Evolutionary conservation across 805 yeast genomes (phyloP), one percentile per base, ranked within the genome.

Genomic region (Maudiozyma barnettii): DNA sequence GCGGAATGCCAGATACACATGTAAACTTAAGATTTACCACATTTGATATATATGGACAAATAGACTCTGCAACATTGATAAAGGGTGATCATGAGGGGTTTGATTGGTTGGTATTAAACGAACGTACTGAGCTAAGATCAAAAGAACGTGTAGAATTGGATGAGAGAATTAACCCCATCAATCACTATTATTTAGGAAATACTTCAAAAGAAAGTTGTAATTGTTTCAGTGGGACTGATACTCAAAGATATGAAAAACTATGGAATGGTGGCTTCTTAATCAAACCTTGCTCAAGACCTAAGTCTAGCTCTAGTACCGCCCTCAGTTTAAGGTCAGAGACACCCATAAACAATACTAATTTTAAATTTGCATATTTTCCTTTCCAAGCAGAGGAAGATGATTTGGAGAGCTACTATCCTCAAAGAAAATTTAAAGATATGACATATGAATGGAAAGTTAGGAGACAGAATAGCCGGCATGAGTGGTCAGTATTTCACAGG

Each of bases 11-110:
- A 5, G 39, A 16, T 13, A 16, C 14, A 13, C 33, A 10, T 18
- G 21, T 40, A 26, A 19, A 44, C 12, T 39, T 59, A 6, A 44
- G 57, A 16, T 60, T 56, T 41, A 55, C 62, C 8, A 30, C 59
- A 5, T 60, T 56, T 43, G 57, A 58, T 35, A 38, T 26, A 4
- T 46, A 45, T 14, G 54, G 51, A 18, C 13, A 18, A 6, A 19
- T 36, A 8, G 22, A 36, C 19, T 19, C 22, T 36, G 39, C 22
- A 36, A 18, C 14, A 9, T 36, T 36, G 13, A 16, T 18, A 18
- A 16, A 16, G 13, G 39, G 22, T 19, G 20, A 36, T 18, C 14
- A 36, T 8, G 20, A 36, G 13, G 20, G 12, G 10, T 16, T 12
- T 18, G 22, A n/a, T n/a, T 36, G 39, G 39, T 9, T n/a, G 29